Conservation (phyloP, 176 grass and related monocot genomes). For the Aegilops bicornis region DNA sequence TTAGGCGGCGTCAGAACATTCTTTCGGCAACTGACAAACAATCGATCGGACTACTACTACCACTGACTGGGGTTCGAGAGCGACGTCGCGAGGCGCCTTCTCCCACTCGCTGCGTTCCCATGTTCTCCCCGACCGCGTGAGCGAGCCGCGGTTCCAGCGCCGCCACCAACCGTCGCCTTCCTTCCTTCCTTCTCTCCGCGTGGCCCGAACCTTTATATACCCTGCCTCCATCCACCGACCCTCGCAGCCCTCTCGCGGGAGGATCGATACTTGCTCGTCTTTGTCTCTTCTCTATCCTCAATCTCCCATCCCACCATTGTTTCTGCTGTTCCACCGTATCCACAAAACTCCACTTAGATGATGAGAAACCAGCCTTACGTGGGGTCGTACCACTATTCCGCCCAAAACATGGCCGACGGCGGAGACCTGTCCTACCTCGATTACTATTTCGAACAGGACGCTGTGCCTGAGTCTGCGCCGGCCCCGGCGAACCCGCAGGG, state of each 20-base stretch:
- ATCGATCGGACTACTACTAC: no score
- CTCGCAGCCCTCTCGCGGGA: not conserved
- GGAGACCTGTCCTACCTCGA: slow-evolving; percentile 27
- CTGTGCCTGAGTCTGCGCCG: not conserved
- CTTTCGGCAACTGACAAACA: not conserved
- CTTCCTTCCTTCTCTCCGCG: not conserved
- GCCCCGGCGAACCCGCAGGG: not conserved
- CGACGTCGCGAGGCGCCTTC: no score
- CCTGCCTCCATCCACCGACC: no score
- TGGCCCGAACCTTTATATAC: slow-evolving; percentile 23
- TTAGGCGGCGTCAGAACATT: not conserved
- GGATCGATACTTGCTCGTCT: not conserved
- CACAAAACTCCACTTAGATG: not conserved
- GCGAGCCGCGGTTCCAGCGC: not conserved
- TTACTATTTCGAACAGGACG: not conserved
- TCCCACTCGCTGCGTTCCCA: not conserved
- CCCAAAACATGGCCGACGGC: slow-evolving; percentile 33
- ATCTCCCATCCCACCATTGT: not conserved
- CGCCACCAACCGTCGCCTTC: slow-evolving; percentile 17
- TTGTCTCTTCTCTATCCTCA: not conserved
- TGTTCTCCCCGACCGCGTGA: not conserved
- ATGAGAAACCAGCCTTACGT: slow-evolving; percentile 30
- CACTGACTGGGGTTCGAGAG: no score
- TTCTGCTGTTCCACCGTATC: not conserved
- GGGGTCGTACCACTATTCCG: slow-evolving; percentile 26